Conservation (phyloP, 345 rosid species). For the Eucalyptus virginea region DNA sequence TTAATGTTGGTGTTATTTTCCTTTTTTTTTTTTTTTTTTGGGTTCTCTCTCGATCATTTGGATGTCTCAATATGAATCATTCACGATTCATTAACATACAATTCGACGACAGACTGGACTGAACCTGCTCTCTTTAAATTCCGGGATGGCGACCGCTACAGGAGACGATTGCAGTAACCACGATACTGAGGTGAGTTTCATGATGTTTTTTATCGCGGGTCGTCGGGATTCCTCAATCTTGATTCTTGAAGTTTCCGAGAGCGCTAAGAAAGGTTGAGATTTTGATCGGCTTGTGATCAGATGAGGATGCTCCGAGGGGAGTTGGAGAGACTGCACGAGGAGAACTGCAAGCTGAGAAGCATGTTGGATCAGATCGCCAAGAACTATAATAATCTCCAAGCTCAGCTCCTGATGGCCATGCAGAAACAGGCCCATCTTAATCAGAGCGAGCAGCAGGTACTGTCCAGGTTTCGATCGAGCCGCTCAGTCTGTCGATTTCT, state of each 20-base stretch:
- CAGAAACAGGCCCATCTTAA: slow-evolving; percentile 26
- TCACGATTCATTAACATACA: background rate
- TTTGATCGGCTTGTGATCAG: slow-evolving; percentile 10
- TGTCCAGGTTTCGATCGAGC: background rate
- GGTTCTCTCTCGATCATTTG: background rate
- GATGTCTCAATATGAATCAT: background rate
- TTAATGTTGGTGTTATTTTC: background rate
- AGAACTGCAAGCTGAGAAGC: slow-evolving; percentile 53
- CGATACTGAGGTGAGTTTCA: slow-evolving; percentile 29
- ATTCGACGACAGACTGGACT: slow-evolving; percentile 32
- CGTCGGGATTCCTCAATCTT: background rate
- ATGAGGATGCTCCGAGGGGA: slow-evolving; percentile 26
- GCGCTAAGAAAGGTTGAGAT: background rate
- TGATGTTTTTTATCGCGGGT: background rate
- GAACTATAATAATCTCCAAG: slow-evolving; percentile 47
- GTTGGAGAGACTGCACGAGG: slow-evolving; percentile 48
- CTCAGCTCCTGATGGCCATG: slow-evolving; percentile 47
- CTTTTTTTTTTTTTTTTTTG: too few relatives aligned
- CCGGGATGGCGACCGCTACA: slow-evolving; percentile 17
- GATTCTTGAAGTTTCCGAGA: background rate
- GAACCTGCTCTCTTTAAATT: slow-evolving; percentile 29
- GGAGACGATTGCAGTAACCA: slow-evolving; percentile 11
- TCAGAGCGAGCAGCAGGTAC: slow-evolving; percentile 26
- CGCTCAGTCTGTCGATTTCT: background rate
- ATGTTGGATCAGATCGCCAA: slow-evolving; percentile 50